A percentile compares a stretch with the other conserved stretches of the same genome.
phyloP scores from a whole-genome alignment of 2,329 filamentous ascomycete genomes.

The Nakataea oryzae region DNA sequence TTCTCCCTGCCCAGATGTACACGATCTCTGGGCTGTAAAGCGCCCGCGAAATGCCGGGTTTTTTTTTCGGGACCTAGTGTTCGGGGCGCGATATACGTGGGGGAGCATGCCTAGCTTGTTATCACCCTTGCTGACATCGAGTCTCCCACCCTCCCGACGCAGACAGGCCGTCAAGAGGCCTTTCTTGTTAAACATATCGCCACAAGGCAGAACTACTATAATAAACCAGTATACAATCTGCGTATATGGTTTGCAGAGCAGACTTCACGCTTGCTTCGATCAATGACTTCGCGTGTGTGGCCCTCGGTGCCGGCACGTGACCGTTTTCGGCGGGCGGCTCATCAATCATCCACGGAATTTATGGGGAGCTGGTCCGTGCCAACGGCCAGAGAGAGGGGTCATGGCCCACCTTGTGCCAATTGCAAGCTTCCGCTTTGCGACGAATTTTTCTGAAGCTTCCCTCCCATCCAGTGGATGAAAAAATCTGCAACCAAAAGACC shows the following conservation, averaged over 20 bases:
- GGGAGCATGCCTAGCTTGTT: background rate
- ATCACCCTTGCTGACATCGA: background rate
- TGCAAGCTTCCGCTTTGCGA: background rate
- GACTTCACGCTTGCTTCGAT: too few relatives aligned
- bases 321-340: background rate
- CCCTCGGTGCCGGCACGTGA: background rate
- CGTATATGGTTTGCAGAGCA: too few relatives aligned
- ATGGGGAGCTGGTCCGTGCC: background rate
- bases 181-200: background rate
- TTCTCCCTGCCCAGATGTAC: too few relatives aligned
- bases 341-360: background rate
- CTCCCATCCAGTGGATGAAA: background rate
- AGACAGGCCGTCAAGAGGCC: background rate
- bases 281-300: too few relatives aligned
- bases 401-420: background rate
- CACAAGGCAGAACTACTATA: background rate
- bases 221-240: too few relatives aligned
- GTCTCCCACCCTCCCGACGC: too few relatives aligned
- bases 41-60: too few relatives aligned
- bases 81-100: background rate
- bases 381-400: background rate
- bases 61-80: too few relatives aligned
- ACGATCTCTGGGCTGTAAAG: too few relatives aligned
- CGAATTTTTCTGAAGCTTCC: background rate
- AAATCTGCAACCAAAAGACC: background rate